These are phyloP conservation scores for Neospora caninum DNA, from an alignment of 169 alveolate genomes.

Conservation along the genomic window DNA sequence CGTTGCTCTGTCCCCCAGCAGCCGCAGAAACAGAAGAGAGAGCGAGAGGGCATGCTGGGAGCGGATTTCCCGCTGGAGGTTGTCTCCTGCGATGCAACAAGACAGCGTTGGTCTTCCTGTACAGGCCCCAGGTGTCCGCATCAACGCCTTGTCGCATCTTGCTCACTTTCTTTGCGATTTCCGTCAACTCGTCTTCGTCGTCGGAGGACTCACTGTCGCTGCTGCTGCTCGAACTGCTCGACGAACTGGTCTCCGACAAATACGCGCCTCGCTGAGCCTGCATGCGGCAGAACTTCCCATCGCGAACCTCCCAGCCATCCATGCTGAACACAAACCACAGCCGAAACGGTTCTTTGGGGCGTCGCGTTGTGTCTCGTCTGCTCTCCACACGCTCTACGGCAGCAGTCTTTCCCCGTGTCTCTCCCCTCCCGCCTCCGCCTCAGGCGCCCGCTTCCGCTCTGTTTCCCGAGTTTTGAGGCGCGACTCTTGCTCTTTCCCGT, in stretches of 20 bases:
- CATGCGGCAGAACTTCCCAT: slow-evolving; percentile 64
- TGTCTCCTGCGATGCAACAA: too few relatives aligned
- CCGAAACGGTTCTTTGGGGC: neutral
- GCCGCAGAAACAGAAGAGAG: too few relatives aligned
- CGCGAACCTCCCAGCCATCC: slow-evolving; percentile 66
- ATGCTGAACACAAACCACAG: slow-evolving; percentile 2
- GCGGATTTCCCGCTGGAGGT: too few relatives aligned
- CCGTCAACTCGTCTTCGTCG: slow-evolving; percentile 59
- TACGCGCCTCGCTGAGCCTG: slow-evolving; percentile 45
- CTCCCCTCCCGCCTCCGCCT: too few relatives aligned
- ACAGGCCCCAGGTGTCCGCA: slow-evolving; percentile 41
- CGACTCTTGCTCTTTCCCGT: too few relatives aligned
- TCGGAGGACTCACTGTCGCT: slow-evolving; percentile 64
- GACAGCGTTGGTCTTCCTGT: neutral
- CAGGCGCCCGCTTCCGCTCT: too few relatives aligned
- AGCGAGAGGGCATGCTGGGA: too few relatives aligned
- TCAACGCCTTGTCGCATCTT: slow-evolving; percentile 34
- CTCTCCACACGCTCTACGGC: neutral
- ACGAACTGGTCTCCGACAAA: slow-evolving; percentile 2
- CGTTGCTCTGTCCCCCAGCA: too few relatives aligned
- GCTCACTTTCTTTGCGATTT: slow-evolving; percentile 4
- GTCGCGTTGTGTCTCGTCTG: too few relatives aligned
- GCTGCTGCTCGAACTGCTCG: slow-evolving; percentile 49
- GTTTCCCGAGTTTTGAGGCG: too few relatives aligned
- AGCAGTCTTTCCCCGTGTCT: neutral